Percentiles rank a stretch among this genome's conserved stretches.
Evolutionary conservation across 192 early-diverging fungal species (phyloP).

Genomic region (Rhizoclosmatium sp.): DNA sequence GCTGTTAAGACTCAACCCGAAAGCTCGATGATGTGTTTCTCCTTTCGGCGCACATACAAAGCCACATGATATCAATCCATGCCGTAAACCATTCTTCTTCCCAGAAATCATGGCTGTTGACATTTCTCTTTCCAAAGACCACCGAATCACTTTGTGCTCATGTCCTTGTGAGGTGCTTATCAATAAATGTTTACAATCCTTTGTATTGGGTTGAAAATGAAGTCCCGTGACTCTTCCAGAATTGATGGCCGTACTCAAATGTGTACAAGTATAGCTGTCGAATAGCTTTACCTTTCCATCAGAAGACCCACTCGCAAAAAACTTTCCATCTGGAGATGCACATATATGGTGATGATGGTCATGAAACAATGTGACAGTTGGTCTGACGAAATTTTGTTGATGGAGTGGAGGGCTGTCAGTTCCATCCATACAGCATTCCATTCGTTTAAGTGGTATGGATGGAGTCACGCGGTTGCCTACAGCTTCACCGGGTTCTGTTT

Average conservation of each 20-base stretch:
- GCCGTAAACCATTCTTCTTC: conserved; percentile 9
- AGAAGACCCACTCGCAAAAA: conserved; percentile 10
- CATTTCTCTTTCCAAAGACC: conserved; percentile 17
- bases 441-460: not conserved
- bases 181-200: conserved; percentile 7
- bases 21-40: conserved; percentile 10
- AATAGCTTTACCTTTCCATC: conserved; percentile 32
- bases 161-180: not conserved
- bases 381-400: not conserved
- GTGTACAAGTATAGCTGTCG: conserved; percentile 1
- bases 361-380: conserved; percentile 20
- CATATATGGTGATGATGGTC: conserved; percentile 4
- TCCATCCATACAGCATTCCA: not conserved
- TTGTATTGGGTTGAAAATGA: conserved; percentile 20
- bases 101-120: conserved; percentile 10
- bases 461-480: not conserved
- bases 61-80: conserved; percentile 14
- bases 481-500: no score
- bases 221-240: conserved; percentile 19
- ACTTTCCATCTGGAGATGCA: conserved; percentile 32
- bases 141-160: not conserved
- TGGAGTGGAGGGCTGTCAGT: not conserved
- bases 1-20: conserved; percentile 25
- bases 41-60: conserved; percentile 10
- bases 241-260: not conserved